phyloP scores from a whole-genome alignment of 2,329 filamentous ascomycete genomes.

The Fusarium oligoseptatum region DNA sequence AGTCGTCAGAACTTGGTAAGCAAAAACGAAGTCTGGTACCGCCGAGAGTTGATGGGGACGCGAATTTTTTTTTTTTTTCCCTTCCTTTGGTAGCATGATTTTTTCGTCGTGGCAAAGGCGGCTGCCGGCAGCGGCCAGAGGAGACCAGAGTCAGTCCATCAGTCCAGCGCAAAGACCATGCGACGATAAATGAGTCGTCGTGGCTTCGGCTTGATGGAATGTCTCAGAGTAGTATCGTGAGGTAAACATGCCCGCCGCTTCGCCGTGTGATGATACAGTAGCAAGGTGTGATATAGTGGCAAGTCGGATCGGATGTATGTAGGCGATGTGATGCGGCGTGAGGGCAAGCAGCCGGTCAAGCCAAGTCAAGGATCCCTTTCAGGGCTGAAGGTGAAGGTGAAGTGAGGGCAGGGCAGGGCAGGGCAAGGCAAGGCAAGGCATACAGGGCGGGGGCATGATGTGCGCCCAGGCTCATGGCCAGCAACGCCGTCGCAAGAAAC shows the following conservation, averaged over 20 bases:
- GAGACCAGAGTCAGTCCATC: background rate
- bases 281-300: slow-evolving; percentile 5
- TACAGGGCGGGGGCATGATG: slow-evolving; percentile 1
- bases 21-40: slow-evolving; percentile 1
- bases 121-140: slow-evolving; percentile 35
- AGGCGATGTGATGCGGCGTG: background rate
- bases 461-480: background rate
- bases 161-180: background rate
- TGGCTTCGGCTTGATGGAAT: background rate
- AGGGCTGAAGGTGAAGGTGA: slow-evolving; percentile 3
- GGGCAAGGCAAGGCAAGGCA: too few relatives aligned
- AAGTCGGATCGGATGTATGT: background rate
- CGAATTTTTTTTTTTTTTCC: background rate
- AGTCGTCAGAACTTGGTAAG: slow-evolving; percentile 10
- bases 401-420: background rate
- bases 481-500: slow-evolving; percentile 7
- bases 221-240: slow-evolving; percentile 13
- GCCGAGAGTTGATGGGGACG: background rate
- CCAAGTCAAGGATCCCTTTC: background rate
- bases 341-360: background rate
- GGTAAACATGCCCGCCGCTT: background rate
- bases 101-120: background rate
- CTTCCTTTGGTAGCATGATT: background rate
- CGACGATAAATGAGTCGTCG: slow-evolving; percentile 1
- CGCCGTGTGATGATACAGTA: slow-evolving; percentile 2